Conservation (phyloP, 352 stramenopile genomes). For the Plasmopara muralis region DNA sequence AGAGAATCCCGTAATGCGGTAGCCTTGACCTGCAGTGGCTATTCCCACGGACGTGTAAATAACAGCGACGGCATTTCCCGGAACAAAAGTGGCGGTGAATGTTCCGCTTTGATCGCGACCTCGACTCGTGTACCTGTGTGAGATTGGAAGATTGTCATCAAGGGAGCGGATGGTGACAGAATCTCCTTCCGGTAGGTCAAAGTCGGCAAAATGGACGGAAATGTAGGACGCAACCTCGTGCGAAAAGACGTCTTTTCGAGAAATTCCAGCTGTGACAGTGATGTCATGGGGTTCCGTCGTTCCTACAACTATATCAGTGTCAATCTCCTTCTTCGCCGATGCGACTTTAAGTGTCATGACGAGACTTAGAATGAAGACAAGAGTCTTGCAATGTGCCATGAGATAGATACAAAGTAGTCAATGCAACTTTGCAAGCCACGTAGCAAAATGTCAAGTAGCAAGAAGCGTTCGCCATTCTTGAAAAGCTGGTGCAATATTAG, state of each 20-base stretch:
- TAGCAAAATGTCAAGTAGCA: slow-evolving; percentile 27
- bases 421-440: not conserved
- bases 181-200: slow-evolving; percentile 48
- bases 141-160: slow-evolving; percentile 14
- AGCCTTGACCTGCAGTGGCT: slow-evolving; percentile 15
- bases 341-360: slow-evolving; percentile 3
- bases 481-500: slow-evolving; percentile 8
- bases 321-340: slow-evolving; percentile 21
- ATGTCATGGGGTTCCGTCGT: slow-evolving; percentile 27
- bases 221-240: slow-evolving; percentile 50
- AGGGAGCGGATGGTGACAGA: slow-evolving; percentile 40
- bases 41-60: slow-evolving; percentile 32
- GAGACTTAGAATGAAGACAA: slow-evolving; percentile 13
- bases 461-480: not conserved
- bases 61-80: slow-evolving; percentile 34
- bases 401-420: slow-evolving; percentile 2
- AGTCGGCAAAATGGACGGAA: slow-evolving; percentile 40
- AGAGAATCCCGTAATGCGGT: slow-evolving; percentile 37
- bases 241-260: slow-evolving; percentile 29
- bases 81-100: slow-evolving; percentile 45
- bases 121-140: slow-evolving; percentile 32
- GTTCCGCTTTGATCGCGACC: slow-evolving; percentile 26
- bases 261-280: slow-evolving; percentile 18
- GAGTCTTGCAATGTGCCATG: slow-evolving; percentile 8
- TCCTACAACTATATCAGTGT: slow-evolving; percentile 34